phyloP scores from a whole-genome alignment of 2,329 filamentous ascomycete species.

The Fusarium sp. region DNA sequence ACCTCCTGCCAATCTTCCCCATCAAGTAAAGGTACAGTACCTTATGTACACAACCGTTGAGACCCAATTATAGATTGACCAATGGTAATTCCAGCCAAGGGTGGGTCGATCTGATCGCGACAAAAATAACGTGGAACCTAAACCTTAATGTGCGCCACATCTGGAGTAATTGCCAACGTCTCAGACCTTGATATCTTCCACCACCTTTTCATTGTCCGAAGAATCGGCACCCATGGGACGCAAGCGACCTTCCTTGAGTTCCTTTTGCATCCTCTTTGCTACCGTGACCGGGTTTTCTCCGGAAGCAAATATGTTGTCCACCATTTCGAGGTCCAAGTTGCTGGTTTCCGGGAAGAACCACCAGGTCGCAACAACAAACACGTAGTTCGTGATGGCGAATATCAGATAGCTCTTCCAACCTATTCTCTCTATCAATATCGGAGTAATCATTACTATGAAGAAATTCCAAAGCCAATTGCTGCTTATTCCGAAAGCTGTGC shows the following conservation, averaged over 20 bases:
- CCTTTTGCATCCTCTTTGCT: slow-evolving; percentile 6
- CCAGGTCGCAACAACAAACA: neutral
- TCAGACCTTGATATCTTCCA: slow-evolving; percentile 2
- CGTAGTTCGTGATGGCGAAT: slow-evolving; percentile 14
- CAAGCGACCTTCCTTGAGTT: slow-evolving; percentile 19
- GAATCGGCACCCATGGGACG: slow-evolving; percentile 10
- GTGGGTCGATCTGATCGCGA: neutral
- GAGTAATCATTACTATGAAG: neutral
- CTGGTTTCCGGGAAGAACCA: slow-evolving; percentile 13
- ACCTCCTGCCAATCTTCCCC: neutral
- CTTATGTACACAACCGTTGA: neutral
- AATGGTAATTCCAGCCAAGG: neutral
- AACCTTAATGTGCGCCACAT: neutral
- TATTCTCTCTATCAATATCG: slow-evolving; percentile 11
- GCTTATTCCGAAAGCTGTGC: slow-evolving; percentile 15
- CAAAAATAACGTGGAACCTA: neutral
- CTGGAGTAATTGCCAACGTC: neutral
- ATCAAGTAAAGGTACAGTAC: neutral
- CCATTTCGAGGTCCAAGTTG: slow-evolving; percentile 6
- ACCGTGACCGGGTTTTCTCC: slow-evolving; percentile 10
- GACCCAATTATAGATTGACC: neutral
- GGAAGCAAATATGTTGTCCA: slow-evolving; percentile 18
- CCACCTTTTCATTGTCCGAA: slow-evolving; percentile 15
- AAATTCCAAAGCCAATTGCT: slow-evolving; percentile 22
- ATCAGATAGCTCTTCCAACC: slow-evolving; percentile 19